Conservation (phyloP, 768 basidiomycete genomes). For the Epithele typhae region DNA sequence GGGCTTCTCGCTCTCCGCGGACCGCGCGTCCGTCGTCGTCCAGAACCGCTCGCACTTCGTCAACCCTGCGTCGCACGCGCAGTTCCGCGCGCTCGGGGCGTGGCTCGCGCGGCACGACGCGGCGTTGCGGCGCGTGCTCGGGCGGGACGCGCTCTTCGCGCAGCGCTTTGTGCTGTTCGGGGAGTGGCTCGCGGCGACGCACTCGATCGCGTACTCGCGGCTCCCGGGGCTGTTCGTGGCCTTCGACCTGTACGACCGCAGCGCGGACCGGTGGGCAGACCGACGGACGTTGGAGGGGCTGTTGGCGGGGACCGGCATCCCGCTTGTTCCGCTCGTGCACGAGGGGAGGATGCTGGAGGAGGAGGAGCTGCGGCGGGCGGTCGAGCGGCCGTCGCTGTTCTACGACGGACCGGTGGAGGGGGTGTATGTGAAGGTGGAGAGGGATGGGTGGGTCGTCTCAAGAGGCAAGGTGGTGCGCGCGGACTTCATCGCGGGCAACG, state of each 20-base stretch:
- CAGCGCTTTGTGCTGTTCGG: constrained; percentile 59
- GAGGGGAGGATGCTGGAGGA: constrained; percentile 39
- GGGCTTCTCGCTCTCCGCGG: constrained; percentile 53
- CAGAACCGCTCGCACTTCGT: constrained; percentile 65
- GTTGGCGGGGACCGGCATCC: constrained; percentile 37
- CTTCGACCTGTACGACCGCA: constrained; percentile 57
- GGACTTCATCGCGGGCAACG: constrained; percentile 61
- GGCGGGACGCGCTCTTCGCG: constrained; percentile 42
- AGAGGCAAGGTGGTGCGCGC: constrained; percentile 55
- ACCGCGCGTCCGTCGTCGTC: constrained; percentile 41
- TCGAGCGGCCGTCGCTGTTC: constrained; percentile 40
- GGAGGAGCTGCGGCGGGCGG: constrained; percentile 38
- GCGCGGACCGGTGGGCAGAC: constrained; percentile 36
- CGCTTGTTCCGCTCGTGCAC: constrained; percentile 39
- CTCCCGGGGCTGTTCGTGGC: constrained; percentile 56
- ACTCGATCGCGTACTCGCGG: constrained; percentile 52
- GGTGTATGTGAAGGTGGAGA: constrained; percentile 54
- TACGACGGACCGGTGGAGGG: constrained; percentile 51
- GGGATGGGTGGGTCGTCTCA: constrained; percentile 31
- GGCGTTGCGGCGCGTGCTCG: constrained; percentile 39
- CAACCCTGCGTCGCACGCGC: constrained; percentile 49
- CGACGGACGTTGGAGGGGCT: constrained; percentile 31
- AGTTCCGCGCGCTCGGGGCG: constrained; percentile 52
- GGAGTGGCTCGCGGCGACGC: constrained; percentile 61
- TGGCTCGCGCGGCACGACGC: constrained; percentile 50